Evolutionary conservation across 1,284 basidiomycete species (phyloP), one percentile per base, ranked within the genome.

Genomic region (Pseudozyma thailandica): DNA sequence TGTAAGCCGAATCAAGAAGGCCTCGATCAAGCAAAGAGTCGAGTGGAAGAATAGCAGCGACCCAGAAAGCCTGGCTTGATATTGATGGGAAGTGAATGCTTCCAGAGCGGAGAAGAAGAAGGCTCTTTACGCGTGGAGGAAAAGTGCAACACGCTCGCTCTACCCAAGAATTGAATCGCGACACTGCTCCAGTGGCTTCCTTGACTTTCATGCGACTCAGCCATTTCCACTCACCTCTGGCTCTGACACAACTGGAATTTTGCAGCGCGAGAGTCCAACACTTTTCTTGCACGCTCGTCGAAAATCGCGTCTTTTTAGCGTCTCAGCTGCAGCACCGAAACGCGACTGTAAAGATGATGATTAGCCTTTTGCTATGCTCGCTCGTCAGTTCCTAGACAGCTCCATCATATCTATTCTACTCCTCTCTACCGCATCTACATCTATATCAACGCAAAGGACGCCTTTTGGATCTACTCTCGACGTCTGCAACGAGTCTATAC

Each of bases 71-170:
- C n/a, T n/a, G n/a, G n/a, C n/a, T n/a, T n/a, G n/a, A n/a, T n/a
- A n/a, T n/a, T n/a, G n/a, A n/a, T n/a, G n/a, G n/a, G n/a, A n/a
- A n/a, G n/a, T n/a, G n/a, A n/a, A n/a, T n/a, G n/a, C n/a, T n/a
- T 33, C n/a, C 12, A 15, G 41, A 26, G 23, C 1, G 10, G 25
- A 23, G 31, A 26, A 35, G 12, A 13, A 44, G 20, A 31, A 4
- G 15, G 21, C 48, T 51, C 49, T 51, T 51, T 51, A 51, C 49
- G 49, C 49, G 49, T 42, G 27, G 3, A 13, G 26, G 4, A 39
- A 39, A 50, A 9, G 21, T 41, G 27, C 37, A 28, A 50, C 48
- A 48, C 33, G 46, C 26, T 35, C 30, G 30, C 33, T 35, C n/a
- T 9, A 50, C 16, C 15, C n/a, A n/a, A n/a, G n/a, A n/a, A n/a